Conservation (phyloP, 352 stramenopile genomes). For the Phytophthora parvispora region DNA sequence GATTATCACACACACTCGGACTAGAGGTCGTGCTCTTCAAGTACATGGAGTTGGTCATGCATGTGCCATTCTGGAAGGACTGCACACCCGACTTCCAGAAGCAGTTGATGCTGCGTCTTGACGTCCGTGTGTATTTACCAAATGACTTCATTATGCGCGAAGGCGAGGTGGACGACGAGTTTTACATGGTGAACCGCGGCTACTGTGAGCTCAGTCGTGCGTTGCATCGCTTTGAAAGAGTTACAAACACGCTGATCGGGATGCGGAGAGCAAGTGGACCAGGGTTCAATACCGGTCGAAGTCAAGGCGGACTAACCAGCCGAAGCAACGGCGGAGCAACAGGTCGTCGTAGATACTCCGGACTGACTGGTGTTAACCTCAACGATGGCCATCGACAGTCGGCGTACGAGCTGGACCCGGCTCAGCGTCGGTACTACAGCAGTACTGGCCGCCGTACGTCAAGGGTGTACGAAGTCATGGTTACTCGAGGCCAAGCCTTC, state of each 20-base stretch:
- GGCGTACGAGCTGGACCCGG: constrained; percentile 29
- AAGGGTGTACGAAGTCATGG: constrained; percentile 15
- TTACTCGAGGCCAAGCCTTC: constrained; percentile 48
- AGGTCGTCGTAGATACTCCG: background rate
- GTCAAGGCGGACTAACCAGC: constrained; percentile 10
- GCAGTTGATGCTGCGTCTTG: constrained; percentile 64
- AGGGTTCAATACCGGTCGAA: constrained; percentile 12
- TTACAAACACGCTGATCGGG: constrained; percentile 19
- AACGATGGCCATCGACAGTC: constrained; percentile 24
- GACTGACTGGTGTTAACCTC: background rate
- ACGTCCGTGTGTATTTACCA: constrained; percentile 74
- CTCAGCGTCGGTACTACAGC: constrained; percentile 24
- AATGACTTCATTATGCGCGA: constrained; percentile 80
- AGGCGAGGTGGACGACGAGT: constrained; percentile 67
- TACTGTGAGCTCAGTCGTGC: constrained; percentile 55
- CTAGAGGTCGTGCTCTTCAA: constrained; percentile 72
- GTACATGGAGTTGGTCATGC: constrained; percentile 72
- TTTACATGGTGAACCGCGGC: constrained; percentile 80
- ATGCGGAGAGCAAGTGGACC: background rate
- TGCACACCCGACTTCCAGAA: constrained; percentile 74
- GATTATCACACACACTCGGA: constrained; percentile 61
- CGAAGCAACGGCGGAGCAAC: constrained; percentile 6
- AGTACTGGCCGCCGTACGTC: constrained; percentile 2
- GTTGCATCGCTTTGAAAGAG: constrained; percentile 38
- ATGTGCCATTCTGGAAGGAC: constrained; percentile 67